These are phyloP conservation scores for Hirsutella rhossiliensis DNA, from an alignment of 2,329 filamentous ascomycete genomes.

Conservation along the genomic window DNA sequence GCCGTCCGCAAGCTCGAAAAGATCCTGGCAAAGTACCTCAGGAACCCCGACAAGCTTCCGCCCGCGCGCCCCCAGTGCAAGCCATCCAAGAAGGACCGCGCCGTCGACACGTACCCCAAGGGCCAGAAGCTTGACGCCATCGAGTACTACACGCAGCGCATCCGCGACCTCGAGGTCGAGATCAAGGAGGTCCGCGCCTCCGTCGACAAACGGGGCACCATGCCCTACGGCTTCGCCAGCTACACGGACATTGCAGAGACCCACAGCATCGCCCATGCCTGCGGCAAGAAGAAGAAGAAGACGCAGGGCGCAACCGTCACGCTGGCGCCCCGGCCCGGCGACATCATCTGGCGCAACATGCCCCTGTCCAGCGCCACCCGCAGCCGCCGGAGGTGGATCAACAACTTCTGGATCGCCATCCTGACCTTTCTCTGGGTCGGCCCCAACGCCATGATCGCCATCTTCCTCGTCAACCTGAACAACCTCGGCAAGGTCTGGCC, in stretches of 20 bases:
- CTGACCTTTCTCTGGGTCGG: conserved; percentile 80
- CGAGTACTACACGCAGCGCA: conserved; percentile 78
- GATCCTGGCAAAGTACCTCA: conserved; percentile 80
- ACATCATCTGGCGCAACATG: conserved; percentile 95
- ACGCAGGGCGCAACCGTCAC: conserved; percentile 65
- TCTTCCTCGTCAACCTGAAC: conserved; percentile 77
- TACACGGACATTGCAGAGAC: conserved; percentile 82
- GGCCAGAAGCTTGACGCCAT: conserved; percentile 84
- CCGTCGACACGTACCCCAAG: conserved; percentile 49
- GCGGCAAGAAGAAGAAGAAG: conserved; percentile 72
- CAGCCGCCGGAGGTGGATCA: conserved; percentile 61
- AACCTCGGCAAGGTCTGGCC: conserved; percentile 75
- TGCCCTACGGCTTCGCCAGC: conserved; percentile 89
- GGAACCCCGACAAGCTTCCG: conserved; percentile 72
- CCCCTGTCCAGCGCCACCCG: conserved; percentile 56
- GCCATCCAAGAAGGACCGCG: conserved; percentile 68
- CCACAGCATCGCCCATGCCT: conserved; percentile 73
- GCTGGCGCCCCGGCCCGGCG: conserved; percentile 75
- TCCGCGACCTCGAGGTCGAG: conserved; percentile 68
- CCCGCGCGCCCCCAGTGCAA: conserved; percentile 64
- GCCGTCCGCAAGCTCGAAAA: conserved; percentile 73
- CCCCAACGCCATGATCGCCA: conserved; percentile 87
- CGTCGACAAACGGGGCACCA: conserved; percentile 77
- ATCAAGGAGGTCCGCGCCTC: conserved; percentile 73
- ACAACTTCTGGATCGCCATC: conserved; percentile 71